Evolutionary conservation across 345 rosid genomes (phyloP), one percentile per base, ranked within the genome.

Genomic region (Rhizophora apiculata): DNA sequence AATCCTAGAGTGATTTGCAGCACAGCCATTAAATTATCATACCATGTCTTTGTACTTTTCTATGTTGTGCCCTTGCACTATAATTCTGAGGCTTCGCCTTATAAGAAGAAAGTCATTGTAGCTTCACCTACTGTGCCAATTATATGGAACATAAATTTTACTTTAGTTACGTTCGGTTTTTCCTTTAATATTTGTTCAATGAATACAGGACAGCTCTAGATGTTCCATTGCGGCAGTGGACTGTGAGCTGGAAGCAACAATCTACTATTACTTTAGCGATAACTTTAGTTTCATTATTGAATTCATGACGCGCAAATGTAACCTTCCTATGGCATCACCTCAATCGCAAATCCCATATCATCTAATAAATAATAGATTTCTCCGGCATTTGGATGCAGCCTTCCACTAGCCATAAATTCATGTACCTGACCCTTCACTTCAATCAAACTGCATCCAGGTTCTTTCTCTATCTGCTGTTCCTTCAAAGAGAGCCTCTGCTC

Each of bases 401-500:
- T 82, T 78, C 98, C 98, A 26, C 84, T 82, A 7, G 97, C 83
- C n/a, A 89, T 74, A 71, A 94, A 94, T 82, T 91, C 98, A 24
- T 88, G 89, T 78, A 91, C 87, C 71, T 91, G 85, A 0, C 86
- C 87, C 62, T 82, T 75, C 32, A 91, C 84, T 79, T 94, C 97
- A 67, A 87, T 89, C 67, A 72, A 85, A 76, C 97, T 91, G 74
- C 88, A 85, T 21, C 92, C 97, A 11, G 88, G 90, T 73, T 82
- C 85, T 75, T 87, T 91, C 74, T 84, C 85, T 63, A 84, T 67
- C 46, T 74, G 68, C 63, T 74, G 83, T 73, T 76, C 85, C 75
- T 85, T 88, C 89, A 91, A 79, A 60, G 67, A 73, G 78, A 72
- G 19, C 68, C 96, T 91, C 67, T 83, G 84, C 74, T 67, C 72